Evolutionary conservation across 2,329 filamentous ascomycete species (phyloP), one percentile per base, ranked within the genome.

Genomic region (Davidsoniella eucalypti): DNA sequence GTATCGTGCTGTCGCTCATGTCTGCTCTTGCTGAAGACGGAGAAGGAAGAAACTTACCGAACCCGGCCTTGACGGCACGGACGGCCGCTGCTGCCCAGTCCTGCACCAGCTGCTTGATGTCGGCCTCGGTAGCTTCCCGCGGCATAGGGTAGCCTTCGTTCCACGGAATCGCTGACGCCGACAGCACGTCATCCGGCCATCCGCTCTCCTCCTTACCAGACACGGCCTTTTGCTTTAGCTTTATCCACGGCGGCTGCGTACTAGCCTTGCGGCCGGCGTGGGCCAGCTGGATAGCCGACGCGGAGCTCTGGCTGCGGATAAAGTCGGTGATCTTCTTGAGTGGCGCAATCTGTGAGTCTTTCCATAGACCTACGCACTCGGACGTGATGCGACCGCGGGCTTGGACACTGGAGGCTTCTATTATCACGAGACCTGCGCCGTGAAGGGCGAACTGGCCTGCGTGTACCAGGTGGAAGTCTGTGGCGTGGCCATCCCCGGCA

Each of bases 341-440:
- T 0, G 80, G 79, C 55, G 73, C 80, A 54, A 88, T 81, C 63
- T 95, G 88, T 33, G 73, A 78, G 62, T 94, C 88, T 55, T 82
- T 72, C 88, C 87, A 95, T 6, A 95, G 66, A 0, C 88, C 87
- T 10, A 69, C 66, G 61, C 90, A 84, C 61, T 88, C 72, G 1
- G 87, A 86, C 0, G 84, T 83, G 67, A 94, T 94, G 50, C 88
- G 76, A 25, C 87, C 87, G 57, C 88, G 78, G 5, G 84, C 66
- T 8, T 76, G 69, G 0, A 94, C 83, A 29, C 79, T 70, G 0
- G 84, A 87, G 23, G 87, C 86, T 67, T 94, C 88, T 52, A 88
- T 70, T 53, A 87, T 76, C 45, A 82, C 68, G 16, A 94, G 68
- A 1, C 77, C 83, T 0, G 84, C 80, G 10, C 88, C 88, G 51